A percentile compares a stretch with the other conserved stretches of the same genome.
These are phyloP conservation scores for Talaromyces sp. DNA, from an alignment of 2,329 filamentous ascomycete genomes.

Conservation along the genomic window DNA sequence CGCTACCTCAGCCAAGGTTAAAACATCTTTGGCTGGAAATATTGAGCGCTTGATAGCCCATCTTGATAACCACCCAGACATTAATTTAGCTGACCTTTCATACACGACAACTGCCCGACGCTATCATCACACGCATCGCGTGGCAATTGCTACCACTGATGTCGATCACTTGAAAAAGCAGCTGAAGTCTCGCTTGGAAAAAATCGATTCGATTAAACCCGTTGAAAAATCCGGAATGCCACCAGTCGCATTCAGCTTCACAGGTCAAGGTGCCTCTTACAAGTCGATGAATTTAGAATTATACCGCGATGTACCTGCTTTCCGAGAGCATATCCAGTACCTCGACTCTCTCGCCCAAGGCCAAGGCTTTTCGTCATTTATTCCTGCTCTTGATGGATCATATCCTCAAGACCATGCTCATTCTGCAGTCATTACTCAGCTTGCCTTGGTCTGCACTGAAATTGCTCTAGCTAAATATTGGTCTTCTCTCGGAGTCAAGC, in stretches of 20 bases:
- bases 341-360: slow-evolving; percentile 28
- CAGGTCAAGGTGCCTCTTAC: slow-evolving; percentile 31
- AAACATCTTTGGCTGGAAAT: slow-evolving; percentile 47
- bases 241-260: slow-evolving; percentile 33
- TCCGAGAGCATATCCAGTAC: slow-evolving; percentile 29
- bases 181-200: neutral
- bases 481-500: slow-evolving; percentile 29
- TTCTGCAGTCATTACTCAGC: slow-evolving; percentile 34
- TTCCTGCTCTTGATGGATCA: slow-evolving; percentile 20
- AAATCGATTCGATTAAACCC: neutral
- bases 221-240: slow-evolving; percentile 11
- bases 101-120: slow-evolving; percentile 65
- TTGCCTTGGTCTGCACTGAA: slow-evolving; percentile 40
- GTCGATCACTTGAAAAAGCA: slow-evolving; percentile 23
- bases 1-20: slow-evolving; percentile 54
- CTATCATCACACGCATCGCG: slow-evolving; percentile 40
- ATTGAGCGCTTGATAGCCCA: slow-evolving; percentile 25
- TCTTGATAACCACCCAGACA: slow-evolving; percentile 30
- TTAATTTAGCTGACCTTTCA: slow-evolving; percentile 55
- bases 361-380: slow-evolving; percentile 32
- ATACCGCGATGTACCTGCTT: slow-evolving; percentile 23
- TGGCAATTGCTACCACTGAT: slow-evolving; percentile 7
- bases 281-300: slow-evolving; percentile 27
- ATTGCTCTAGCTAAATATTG: slow-evolving; percentile 41
- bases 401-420: neutral